Evolutionary conservation across 2,329 filamentous ascomycete species (phyloP), one percentile per base, ranked within the genome.

Genomic region (Plectosphaerella plurivora): DNA sequence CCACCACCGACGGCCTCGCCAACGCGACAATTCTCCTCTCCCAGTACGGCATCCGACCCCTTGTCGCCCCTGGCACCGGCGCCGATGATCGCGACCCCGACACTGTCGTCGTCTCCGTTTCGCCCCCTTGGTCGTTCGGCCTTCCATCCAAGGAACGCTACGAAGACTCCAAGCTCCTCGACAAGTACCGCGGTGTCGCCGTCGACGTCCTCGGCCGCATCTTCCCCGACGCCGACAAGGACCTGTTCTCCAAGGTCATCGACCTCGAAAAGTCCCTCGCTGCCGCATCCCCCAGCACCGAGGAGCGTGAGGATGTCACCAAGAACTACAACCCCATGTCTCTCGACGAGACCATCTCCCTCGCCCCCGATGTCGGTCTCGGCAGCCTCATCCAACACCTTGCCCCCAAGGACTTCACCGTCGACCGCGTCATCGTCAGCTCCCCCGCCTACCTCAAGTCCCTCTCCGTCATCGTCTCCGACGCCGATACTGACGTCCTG

Each of bases 301-400:
- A 82, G 62, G 78, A 83, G 51, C 74, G 75, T 16, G 72, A 82
- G 54, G 82, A 87, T 64, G 79, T 87, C 45, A 85, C 82, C 12
- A 81, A 86, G 70, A 82, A 79, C 57, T 88, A 88, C 66, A 88
- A 87, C 60, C 83, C 83, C 1, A 78, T 79, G 64, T 75, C 75
- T 9, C 65, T 87, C 16, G 68, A 77, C 11, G 78, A 87, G 51
- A 78, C 77, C 6, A 71, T 76, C 35, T 69, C 71, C 3, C 68
- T 87, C 20, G 67, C 79, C 1, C 84, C 85, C 2, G 73, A 82
- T 50, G 68, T 88, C 10, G 73, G 76, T 12, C 65, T 88, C 2
- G 67, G 76, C 16, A 66, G 71, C 5, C 68, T 87, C 2, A 70
- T 88, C 42, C 68, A 70, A 9, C 70, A 65, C 3, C 71, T 87